These are phyloP conservation scores for Neurospora tetraspora DNA, from an alignment of 495 filamentous ascomycete genomes.

Conservation along the genomic window DNA sequence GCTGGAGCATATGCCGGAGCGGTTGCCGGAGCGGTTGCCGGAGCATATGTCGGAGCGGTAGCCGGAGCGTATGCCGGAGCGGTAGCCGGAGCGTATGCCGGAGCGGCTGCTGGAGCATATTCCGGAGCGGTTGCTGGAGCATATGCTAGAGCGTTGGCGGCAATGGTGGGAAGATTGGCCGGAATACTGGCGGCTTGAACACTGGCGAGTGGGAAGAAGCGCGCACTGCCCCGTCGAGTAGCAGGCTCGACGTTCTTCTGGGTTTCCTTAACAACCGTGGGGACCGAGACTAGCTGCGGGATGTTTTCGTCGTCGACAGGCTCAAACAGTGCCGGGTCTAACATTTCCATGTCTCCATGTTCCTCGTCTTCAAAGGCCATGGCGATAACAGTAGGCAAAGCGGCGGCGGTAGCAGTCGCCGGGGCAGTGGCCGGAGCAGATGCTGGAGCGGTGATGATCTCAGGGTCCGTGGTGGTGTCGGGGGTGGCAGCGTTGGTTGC, in stretches of 20 bases:
- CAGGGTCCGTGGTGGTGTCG: background rate
- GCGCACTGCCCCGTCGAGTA: background rate
- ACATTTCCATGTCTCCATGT: background rate
- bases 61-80: background rate
- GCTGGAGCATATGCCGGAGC: background rate
- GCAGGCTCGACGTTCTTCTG: background rate
- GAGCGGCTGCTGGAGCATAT: background rate
- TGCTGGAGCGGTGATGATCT: background rate
- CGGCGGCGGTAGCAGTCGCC: background rate
- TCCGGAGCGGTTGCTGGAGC: background rate
- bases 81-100: background rate
- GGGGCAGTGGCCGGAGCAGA: background rate
- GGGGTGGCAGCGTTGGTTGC: background rate
- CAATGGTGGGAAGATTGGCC: background rate
- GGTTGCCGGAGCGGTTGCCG: background rate
- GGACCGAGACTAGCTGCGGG: background rate
- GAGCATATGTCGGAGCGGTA: background rate
- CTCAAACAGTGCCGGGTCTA: background rate
- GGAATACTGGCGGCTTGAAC: background rate
- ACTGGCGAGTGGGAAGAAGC: background rate
- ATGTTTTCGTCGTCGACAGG: too few species aligned
- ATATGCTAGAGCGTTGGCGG: background rate
- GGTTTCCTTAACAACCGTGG: background rate
- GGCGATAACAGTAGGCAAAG: background rate
- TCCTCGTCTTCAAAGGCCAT: background rate